Conservation (phyloP, 164 flowering plant species). For the Taxillus chinensis region DNA sequence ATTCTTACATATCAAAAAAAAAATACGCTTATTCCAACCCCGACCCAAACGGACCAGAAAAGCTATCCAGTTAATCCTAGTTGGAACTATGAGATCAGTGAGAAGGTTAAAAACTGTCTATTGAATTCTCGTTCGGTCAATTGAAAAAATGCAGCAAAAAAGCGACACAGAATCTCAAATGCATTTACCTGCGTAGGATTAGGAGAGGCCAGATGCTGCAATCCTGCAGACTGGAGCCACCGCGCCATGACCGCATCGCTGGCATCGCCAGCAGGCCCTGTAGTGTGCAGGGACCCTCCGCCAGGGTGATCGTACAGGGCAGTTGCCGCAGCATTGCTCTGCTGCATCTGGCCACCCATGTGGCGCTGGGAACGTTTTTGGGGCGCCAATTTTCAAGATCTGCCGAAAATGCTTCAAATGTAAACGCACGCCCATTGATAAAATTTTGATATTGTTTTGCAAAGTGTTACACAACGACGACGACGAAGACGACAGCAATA, state of each 20-base stretch:
- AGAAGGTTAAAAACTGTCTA: too few relatives aligned
- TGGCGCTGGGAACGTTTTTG: slow-evolving; percentile 91
- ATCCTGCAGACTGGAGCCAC: slow-evolving; percentile 96
- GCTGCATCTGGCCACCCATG: slow-evolving; percentile 99
- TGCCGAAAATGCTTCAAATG: slow-evolving; percentile 22
- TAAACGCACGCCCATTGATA: neutral
- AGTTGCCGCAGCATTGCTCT: slow-evolving; percentile 83
- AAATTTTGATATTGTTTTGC: neutral
- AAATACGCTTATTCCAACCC: too few relatives aligned
- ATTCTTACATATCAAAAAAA: too few relatives aligned
- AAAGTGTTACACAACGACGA: neutral
- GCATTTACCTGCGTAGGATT: neutral
- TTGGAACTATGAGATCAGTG: too few relatives aligned
- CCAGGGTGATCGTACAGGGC: slow-evolving; percentile 72
- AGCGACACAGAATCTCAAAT: neutral
- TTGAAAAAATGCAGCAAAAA: too few relatives aligned
- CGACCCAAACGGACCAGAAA: too few relatives aligned
- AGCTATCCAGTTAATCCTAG: too few relatives aligned
- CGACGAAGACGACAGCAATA: slow-evolving; percentile 1
- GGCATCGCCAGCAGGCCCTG: slow-evolving; percentile 56
- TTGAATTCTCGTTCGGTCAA: too few relatives aligned
- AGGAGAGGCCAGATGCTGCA: slow-evolving; percentile 99
- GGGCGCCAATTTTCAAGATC: slow-evolving; percentile 86
- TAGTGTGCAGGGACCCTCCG: slow-evolving; percentile 43
- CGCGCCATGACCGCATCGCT: slow-evolving; percentile 98